These are phyloP conservation scores for Sclerotinia trifoliorum DNA, from an alignment of 2,329 filamentous ascomycete genomes.

Conservation along the genomic window DNA sequence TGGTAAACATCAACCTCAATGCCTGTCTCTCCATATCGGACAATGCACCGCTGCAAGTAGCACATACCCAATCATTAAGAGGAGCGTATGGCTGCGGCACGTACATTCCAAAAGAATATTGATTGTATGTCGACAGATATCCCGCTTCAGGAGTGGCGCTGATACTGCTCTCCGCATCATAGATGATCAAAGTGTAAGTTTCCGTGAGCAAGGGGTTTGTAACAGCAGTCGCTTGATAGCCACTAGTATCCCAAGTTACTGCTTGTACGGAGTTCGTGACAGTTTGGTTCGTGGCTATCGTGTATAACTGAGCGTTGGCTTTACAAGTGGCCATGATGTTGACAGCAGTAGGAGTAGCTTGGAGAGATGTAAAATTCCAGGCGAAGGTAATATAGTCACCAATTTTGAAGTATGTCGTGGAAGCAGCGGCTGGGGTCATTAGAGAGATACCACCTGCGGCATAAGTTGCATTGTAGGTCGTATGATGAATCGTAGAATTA, in stretches of 20 bases:
- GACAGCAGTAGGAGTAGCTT: slow-evolving; percentile 57
- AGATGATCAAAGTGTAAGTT: slow-evolving; percentile 61
- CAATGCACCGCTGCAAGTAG: slow-evolving; percentile 55
- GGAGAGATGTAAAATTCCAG: slow-evolving; percentile 65
- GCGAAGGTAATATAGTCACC: slow-evolving; percentile 57
- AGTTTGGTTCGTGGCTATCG: slow-evolving; percentile 62
- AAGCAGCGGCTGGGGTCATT: slow-evolving; percentile 50
- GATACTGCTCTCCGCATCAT: slow-evolving; percentile 54
- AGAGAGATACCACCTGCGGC: slow-evolving; percentile 54
- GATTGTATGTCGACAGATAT: slow-evolving; percentile 51
- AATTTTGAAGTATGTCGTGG: slow-evolving; percentile 57
- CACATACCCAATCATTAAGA: slow-evolving; percentile 54
- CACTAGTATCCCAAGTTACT: slow-evolving; percentile 59
- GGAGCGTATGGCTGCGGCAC: slow-evolving; percentile 51
- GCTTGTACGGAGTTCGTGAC: slow-evolving; percentile 50
- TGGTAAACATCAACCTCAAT: slow-evolving; percentile 51
- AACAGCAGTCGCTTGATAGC: slow-evolving; percentile 47
- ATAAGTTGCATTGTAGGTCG: slow-evolving; percentile 46
- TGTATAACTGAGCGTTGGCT: slow-evolving; percentile 53
- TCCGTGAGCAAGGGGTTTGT: slow-evolving; percentile 50
- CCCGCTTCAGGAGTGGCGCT: slow-evolving; percentile 54
- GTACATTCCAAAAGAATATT: slow-evolving; percentile 60
- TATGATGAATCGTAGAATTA: slow-evolving; percentile 10
- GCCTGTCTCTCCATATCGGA: slow-evolving; percentile 49
- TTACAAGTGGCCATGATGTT: slow-evolving; percentile 60